Evolutionary conservation across 164 flowering plant species (phyloP).

Genomic region (Hamamelis virginiana): DNA sequence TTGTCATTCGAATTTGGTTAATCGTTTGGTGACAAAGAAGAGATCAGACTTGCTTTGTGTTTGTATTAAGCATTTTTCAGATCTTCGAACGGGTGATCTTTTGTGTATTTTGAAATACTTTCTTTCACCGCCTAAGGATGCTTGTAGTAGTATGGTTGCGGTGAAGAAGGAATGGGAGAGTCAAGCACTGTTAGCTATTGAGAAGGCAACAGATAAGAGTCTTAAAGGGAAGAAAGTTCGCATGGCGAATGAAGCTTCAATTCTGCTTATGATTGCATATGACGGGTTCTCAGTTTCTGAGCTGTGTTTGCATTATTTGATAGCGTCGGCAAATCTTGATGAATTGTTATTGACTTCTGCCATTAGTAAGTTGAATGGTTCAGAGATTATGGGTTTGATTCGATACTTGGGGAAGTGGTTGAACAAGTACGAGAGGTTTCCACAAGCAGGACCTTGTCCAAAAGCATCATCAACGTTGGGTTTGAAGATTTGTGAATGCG

Average conservation of each 20-base stretch:
- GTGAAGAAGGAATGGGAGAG: conserved; percentile 78
- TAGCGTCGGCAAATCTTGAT: conserved; percentile 53
- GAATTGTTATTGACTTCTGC: conserved; percentile 59
- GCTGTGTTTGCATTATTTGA: conserved; percentile 74
- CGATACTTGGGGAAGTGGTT: conserved; percentile 81
- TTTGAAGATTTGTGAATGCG: conserved; percentile 64
- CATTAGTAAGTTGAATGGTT: conserved; percentile 51
- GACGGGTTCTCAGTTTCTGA: conserved; percentile 73
- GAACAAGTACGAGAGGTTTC: conserved; percentile 82
- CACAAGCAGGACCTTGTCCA: conserved; percentile 61
- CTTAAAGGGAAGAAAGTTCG: conserved; percentile 20
- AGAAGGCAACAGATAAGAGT: conserved; percentile 30
- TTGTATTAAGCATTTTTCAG: conserved; percentile 51
- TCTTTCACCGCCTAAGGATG: conserved; percentile 42
- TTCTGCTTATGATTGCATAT: conserved; percentile 71
- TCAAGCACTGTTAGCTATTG: conserved; percentile 53
- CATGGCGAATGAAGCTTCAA: conserved; percentile 58
- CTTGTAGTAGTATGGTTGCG: conserved; percentile 25
- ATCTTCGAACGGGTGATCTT: conserved; percentile 50
- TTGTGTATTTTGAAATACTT: conserved; percentile 63
- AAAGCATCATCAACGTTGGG: conserved; percentile 40
- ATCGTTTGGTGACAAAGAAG: conserved; percentile 37
- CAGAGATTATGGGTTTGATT: conserved; percentile 58
- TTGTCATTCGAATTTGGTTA: conserved; percentile 34
- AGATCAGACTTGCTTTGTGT: conserved; percentile 58